These are phyloP conservation scores for Cryphonectria carpinicola DNA, from an alignment of 2,329 filamentous ascomycete genomes.

Conservation along the genomic window DNA sequence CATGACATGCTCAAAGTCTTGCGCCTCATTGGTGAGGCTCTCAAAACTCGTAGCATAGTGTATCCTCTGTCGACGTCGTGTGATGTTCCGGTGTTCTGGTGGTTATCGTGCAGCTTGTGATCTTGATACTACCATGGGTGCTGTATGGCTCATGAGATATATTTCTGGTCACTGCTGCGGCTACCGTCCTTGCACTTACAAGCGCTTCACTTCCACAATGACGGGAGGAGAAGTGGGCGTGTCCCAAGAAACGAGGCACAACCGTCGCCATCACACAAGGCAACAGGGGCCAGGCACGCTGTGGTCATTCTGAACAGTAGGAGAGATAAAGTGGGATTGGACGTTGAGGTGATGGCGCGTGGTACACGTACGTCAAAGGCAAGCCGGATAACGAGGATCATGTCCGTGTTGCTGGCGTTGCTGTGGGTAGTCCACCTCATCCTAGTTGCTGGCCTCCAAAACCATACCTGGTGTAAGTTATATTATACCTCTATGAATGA, in stretches of 20 bases:
- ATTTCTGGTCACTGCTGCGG: neutral
- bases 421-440: neutral
- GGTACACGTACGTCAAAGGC: neutral
- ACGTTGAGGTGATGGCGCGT: neutral
- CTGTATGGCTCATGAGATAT: neutral
- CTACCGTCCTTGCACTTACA: slow-evolving; percentile 3
- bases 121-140: neutral
- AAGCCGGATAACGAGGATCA: neutral
- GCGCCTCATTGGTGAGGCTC: too few species aligned
- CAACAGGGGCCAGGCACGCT: neutral
- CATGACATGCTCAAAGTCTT: too few species aligned
- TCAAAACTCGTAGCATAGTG: neutral
- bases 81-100: slow-evolving; percentile 2
- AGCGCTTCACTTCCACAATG: neutral
- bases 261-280: neutral
- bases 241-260: neutral
- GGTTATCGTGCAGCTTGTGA: neutral
- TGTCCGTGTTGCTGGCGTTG: neutral
- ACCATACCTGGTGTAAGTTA: neutral
- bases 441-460: neutral
- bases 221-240: slow-evolving; percentile 7
- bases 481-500: neutral
- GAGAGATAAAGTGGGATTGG: neutral
- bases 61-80: neutral
- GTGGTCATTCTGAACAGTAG: neutral